phyloP scores from a whole-genome alignment of 2,329 filamentous ascomycete species.

The Cladosporium sp. region DNA sequence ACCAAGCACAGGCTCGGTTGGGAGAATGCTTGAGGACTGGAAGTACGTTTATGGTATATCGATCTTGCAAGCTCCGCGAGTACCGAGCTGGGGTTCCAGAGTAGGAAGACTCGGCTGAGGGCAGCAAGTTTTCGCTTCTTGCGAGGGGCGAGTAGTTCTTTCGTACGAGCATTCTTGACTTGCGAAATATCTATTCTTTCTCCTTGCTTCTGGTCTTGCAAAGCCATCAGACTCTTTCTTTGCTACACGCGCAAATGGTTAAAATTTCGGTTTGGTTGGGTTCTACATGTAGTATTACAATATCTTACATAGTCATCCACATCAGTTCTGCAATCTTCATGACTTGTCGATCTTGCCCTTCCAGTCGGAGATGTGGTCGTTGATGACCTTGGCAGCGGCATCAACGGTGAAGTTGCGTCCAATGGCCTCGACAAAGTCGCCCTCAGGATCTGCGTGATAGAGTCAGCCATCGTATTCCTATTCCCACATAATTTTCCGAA shows the following conservation, averaged over 20 bases:
- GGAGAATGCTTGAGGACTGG: too few relatives aligned
- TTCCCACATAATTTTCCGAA: slow-evolving; percentile 18
- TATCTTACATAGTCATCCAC: slow-evolving; percentile 17
- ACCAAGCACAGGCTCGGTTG: too few relatives aligned
- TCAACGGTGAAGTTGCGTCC: slow-evolving; percentile 92
- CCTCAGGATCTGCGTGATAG: slow-evolving; percentile 71
- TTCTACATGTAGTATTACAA: slow-evolving; percentile 13
- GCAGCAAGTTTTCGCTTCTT: too few relatives aligned
- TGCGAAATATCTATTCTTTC: background rate
- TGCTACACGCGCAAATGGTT: background rate
- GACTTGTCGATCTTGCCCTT: slow-evolving; percentile 56
- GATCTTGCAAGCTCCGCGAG: too few relatives aligned
- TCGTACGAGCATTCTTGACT: background rate
- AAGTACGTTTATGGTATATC: too few relatives aligned
- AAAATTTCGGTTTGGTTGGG: background rate
- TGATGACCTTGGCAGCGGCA: slow-evolving; percentile 78
- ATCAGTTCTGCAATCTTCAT: background rate
- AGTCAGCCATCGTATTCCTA: background rate
- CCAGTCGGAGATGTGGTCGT: slow-evolving; percentile 82
- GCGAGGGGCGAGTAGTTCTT: too few relatives aligned
- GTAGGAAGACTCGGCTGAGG: too few relatives aligned
- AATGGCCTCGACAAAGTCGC: slow-evolving; percentile 96
- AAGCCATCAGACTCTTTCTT: background rate
- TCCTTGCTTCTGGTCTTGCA: background rate
- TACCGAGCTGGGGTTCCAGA: too few relatives aligned